Evolutionary conservation across 495 filamentous ascomycete species (phyloP).

Genomic region (Trichoderma parareesei): DNA sequence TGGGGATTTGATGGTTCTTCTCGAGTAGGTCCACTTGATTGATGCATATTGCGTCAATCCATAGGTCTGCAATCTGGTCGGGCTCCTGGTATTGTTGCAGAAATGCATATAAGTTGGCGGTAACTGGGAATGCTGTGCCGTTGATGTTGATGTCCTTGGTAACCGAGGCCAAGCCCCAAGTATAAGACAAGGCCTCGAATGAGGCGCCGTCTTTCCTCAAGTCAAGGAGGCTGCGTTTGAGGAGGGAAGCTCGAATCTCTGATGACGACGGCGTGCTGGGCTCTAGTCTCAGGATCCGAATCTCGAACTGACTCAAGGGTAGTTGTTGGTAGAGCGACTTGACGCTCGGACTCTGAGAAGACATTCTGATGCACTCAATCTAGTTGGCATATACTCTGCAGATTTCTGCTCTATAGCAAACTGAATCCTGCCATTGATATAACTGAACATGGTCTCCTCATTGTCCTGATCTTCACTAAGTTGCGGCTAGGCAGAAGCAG

Average conservation of each 20-base stretch:
- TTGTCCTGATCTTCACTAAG: no score
- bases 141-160: background rate
- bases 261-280: background rate
- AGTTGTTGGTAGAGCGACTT: background rate
- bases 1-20: conserved; percentile 7
- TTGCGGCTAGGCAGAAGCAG: no score
- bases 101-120: background rate
- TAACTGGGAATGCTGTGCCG: background rate
- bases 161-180: background rate
- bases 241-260: background rate
- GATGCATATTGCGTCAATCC: conserved; percentile 7
- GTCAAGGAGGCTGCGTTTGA: background rate
- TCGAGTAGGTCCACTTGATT: conserved; percentile 1
- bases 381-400: no score
- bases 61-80: background rate
- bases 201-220: background rate
- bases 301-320: background rate
- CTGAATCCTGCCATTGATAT: no score
- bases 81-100: background rate
- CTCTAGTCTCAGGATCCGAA: background rate
- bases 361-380: background rate
- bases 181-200: background rate
- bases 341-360: background rate
- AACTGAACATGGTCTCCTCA: no score
- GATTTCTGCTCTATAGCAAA: no score